phyloP scores from a whole-genome alignment of 768 basidiomycete species.

The Leccinum pellstonianum region DNA sequence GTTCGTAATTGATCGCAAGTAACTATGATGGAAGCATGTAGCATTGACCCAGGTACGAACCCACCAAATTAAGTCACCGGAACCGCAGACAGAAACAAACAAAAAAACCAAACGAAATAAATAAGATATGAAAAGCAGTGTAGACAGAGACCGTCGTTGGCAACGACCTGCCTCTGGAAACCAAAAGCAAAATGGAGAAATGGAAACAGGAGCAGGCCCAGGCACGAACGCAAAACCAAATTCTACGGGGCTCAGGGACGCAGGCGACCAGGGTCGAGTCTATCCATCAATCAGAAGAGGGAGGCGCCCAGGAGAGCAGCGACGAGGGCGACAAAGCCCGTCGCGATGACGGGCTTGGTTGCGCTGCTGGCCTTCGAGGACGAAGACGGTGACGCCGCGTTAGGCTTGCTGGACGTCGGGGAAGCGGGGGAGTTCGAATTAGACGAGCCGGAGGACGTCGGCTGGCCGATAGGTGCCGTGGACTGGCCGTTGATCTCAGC shows the following conservation, averaged over 20 bases:
- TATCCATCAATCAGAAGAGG: slow-evolving; percentile 17
- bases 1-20: not conserved
- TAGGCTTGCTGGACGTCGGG: not conserved
- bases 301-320: slow-evolving; percentile 24
- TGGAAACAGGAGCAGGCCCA: not conserved
- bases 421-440: not conserved
- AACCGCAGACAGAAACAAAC: not conserved
- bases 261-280: not conserved
- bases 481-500: slow-evolving; percentile 61
- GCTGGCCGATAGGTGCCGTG: slow-evolving; percentile 52
- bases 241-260: not conserved
- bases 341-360: slow-evolving; percentile 25
- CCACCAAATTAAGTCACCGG: not conserved
- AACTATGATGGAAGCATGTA: not conserved
- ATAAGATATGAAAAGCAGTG: not conserved
- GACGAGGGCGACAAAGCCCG: slow-evolving; percentile 22
- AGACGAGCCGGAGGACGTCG: slow-evolving; percentile 25
- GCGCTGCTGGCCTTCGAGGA: slow-evolving; percentile 17
- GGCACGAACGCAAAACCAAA: not conserved
- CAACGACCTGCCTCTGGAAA: not conserved
- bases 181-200: not conserved
- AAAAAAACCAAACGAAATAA: not conserved
- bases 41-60: not conserved
- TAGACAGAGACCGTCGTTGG: not conserved
- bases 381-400: not conserved